These are phyloP conservation scores for Wickerhamiella qilinensis DNA, from an alignment of 805 yeast species.

Conservation along the genomic window DNA sequence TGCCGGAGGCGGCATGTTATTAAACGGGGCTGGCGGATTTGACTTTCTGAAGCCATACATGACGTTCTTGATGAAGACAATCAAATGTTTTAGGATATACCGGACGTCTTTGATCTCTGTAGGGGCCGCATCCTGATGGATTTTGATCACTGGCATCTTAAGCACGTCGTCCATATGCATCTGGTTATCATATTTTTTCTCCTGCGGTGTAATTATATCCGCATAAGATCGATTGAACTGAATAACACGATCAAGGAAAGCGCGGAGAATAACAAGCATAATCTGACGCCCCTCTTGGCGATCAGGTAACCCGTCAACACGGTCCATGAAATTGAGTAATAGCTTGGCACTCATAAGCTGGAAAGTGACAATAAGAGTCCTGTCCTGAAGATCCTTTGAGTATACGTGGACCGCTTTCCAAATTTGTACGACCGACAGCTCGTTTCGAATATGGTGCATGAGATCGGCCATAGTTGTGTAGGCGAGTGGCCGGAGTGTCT, in stretches of 20 bases:
- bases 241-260: constrained; percentile 70
- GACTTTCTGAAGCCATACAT: constrained; percentile 79
- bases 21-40: constrained; percentile 59
- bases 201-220: constrained; percentile 23
- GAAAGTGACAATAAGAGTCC: constrained; percentile 67
- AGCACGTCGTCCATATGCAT: constrained; percentile 25
- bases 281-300: constrained; percentile 72
- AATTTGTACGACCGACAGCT: constrained; percentile 65
- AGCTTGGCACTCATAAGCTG: constrained; percentile 95
- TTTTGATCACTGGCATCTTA: constrained; percentile 40
- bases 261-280: constrained; percentile 70
- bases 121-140: constrained; percentile 32
- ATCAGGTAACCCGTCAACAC: constrained; percentile 67
- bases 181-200: constrained; percentile 16
- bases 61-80: constrained; percentile 80
- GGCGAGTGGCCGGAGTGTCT: constrained; percentile 81
- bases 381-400: constrained; percentile 66
- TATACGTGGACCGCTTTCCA: constrained; percentile 77
- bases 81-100: constrained; percentile 68
- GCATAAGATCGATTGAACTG: constrained; percentile 53
- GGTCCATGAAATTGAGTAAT: constrained; percentile 71
- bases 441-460: constrained; percentile 78
- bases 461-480: constrained; percentile 93
- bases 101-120: constrained; percentile 80
- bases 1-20: constrained; percentile 32